Evolutionary conservation across 225 moss, liverwort and hornwort genomes (phyloP), one percentile per base, ranked within the genome.

Genomic region (Anthoceros angustus): DNA sequence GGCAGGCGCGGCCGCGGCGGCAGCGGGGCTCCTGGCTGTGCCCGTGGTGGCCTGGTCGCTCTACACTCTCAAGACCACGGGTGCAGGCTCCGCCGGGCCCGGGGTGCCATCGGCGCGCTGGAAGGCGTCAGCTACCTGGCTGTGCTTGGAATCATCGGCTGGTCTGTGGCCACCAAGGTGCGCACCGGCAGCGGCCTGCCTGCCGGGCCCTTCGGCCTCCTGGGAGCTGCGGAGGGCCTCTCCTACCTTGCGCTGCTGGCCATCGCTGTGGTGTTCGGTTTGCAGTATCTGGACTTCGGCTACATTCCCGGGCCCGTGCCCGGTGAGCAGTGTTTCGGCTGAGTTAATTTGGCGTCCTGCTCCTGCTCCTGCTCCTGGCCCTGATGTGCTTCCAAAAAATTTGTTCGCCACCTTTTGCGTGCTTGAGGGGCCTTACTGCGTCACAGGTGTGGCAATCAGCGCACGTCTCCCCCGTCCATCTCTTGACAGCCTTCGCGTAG

Each of bases 231-330:
- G 63, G 95, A 98, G 67, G 95, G 95, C 18, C 68, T 92, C 16
- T 81, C 91, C 16, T 98, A 87, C 43, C 85, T 98, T 16, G 78
- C 82, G 39, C 55, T 87, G 10, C 73, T 98, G 67, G 92, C 80
- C 0, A 89, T 98, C 75, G 78, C 86, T 2, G 86, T 86, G 1
- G 87, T 98, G 12, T 98, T 98, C 21, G 88, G 81, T 12, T 74
- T 98, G 70, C 95, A 98, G 77, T 88, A 79, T 14, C 66, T 92
- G 63, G 95, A 98, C 64, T 77, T 76, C 9, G 95, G 95, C 2
- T 98, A 81, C 81, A 92, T 98, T 48, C 95, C 95, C 0, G 95
- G 95, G 18, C 95, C 95, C 38, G 86, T 98, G 42, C 95, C 95
- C 43, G 92, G 95, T 75, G 86, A 98, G 67, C 65, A 92, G 73